Evolutionary conservation across 2,329 filamentous ascomycete genomes (phyloP), one percentile per base, ranked within the genome.

Genomic region (Colletotrichum sojae): DNA sequence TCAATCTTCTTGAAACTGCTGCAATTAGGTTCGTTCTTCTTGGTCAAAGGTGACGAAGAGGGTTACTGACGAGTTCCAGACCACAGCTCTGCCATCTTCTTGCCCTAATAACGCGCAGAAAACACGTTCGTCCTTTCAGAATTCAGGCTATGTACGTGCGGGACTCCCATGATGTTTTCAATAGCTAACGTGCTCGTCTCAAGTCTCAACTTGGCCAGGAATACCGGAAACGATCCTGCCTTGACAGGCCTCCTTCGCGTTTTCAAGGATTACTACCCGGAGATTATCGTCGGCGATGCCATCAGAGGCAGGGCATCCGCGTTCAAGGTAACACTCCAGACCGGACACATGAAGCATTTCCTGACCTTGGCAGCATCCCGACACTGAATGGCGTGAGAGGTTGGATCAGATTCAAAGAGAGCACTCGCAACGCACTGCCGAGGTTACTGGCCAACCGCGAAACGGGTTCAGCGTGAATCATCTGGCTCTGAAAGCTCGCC

Each of bases 251-350:
- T 97, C 18, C 83, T 97, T 57, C 88, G 92, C 63, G 89, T 95
- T n/a, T 97, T 91, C 82, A 96, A 96, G 77, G 94, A 95, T 77
- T 97, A 95, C 79, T 97, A 95, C 75, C 94, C 94, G 0, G 94
- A 97, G 77, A 93, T 97, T 63, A 93, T 97, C 68, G 87, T 95
- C 15, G 92, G 91, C 22, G 91, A 92, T 71, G 84, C 88, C 4
- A 87, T 89, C 36, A 83, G 84, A 61, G 89, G 89, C 45, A 86
- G 87, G 68, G 89, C 89, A 1, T 87, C 88, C 4, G 84, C 88
- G 1, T 91, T 91, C 78, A 90, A 88, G 78, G 87, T 88, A 76
- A 43, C 73, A 20, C 5, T 22, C 45, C 10, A 22, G 15, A n/a
- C n/a, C 15, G 40, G 18, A 4, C n/a, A 16, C 1, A 5, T 36